Evolutionary conservation across 352 stramenopile genomes (phyloP).

Genomic region (Albugo candida): DNA sequence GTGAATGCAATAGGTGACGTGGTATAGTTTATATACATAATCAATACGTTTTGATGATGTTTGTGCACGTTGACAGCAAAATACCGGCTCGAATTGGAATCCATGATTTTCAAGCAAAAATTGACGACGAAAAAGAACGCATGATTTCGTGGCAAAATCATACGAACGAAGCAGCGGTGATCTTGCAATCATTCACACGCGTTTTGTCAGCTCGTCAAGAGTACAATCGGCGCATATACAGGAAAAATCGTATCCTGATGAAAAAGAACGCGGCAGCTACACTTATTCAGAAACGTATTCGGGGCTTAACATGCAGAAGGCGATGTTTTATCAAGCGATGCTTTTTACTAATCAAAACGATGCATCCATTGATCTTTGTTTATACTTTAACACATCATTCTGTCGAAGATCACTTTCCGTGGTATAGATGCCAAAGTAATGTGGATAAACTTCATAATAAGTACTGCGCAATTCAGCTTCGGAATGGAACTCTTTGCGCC

Average conservation of each 20-base stretch:
- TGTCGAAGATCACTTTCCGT: slow-evolving; percentile 40
- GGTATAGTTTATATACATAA: neutral
- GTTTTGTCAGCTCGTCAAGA: slow-evolving; percentile 39
- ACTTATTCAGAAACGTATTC: slow-evolving; percentile 33
- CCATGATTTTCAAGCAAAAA: slow-evolving; percentile 59
- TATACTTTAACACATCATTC: slow-evolving; percentile 16
- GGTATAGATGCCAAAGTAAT: slow-evolving; percentile 47
- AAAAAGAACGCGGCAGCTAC: slow-evolving; percentile 29
- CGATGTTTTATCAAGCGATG: slow-evolving; percentile 45
- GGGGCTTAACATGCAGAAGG: slow-evolving; percentile 34
- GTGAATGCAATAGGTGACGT: slow-evolving; percentile 24
- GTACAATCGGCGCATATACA: slow-evolving; percentile 14
- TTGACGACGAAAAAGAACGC: slow-evolving; percentile 32
- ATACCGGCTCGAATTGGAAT: slow-evolving; percentile 39
- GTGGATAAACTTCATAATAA: slow-evolving; percentile 44
- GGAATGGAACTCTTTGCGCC: slow-evolving; percentile 27
- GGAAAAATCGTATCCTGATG: slow-evolving; percentile 20
- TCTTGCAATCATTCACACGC: slow-evolving; percentile 39
- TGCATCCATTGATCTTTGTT: slow-evolving; percentile 29
- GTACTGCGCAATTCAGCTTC: slow-evolving; percentile 57
- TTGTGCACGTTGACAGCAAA: slow-evolving; percentile 8
- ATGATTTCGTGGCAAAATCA: slow-evolving; percentile 47
- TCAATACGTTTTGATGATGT: neutral
- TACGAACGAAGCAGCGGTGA: slow-evolving; percentile 21
- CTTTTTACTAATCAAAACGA: slow-evolving; percentile 27